Base-by-base conservation (phyloP, 805 yeast genomes). In the Yarrowia sp. region DNA sequence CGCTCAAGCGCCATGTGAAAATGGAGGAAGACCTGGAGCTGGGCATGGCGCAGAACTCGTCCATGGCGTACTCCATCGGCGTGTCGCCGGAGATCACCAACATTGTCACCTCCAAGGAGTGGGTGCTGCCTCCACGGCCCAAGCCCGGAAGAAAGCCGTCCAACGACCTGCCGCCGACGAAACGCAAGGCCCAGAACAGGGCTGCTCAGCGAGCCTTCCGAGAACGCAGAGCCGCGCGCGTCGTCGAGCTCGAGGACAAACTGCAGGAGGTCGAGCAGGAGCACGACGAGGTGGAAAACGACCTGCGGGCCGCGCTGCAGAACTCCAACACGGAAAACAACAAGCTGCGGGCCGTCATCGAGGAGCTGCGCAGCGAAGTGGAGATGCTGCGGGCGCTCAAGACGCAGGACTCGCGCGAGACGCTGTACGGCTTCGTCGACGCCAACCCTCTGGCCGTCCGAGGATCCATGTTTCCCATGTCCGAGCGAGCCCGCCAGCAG, bases 41-140 rank as follows among this genome's bases (percentile, higher is more conserved):
- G 35, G 51, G 51, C 18, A 35, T 51, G 32, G 12, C 58, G 42
- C 58, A 32, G 18, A 51, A 51, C 58, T 35, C 41, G 32, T 51
- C 58, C 41, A 51, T 51, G 58, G 22, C 58, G 24, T 51, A 51
- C 33, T 35, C 58, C 24, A 33, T 51, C 12, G 58, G 58, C 16
- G 58, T 51, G 7, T 22, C 42, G 13, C 58, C 58, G 42, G 58
- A 51, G 12, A 51, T 51, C 31, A 51, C 58, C 12, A 51, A 35
- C 32, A 51, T 51, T 16, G 58, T 51, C 27, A 84, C 89, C 1
- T 84, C 88, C 51, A 84, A 84, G 67, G 81, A 82, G 68, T 86
- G 89, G 91, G 86, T 83, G 6, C 74, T 84, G 19, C 90, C 89
- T 6, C 89, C 89, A n/a, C 77, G 88, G 67, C 89, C 89, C 25